Evolutionary conservation across 148 eudicot genomes (phyloP), one percentile per base, ranked within the genome.

Genomic region (Fallopia convolvulus): DNA sequence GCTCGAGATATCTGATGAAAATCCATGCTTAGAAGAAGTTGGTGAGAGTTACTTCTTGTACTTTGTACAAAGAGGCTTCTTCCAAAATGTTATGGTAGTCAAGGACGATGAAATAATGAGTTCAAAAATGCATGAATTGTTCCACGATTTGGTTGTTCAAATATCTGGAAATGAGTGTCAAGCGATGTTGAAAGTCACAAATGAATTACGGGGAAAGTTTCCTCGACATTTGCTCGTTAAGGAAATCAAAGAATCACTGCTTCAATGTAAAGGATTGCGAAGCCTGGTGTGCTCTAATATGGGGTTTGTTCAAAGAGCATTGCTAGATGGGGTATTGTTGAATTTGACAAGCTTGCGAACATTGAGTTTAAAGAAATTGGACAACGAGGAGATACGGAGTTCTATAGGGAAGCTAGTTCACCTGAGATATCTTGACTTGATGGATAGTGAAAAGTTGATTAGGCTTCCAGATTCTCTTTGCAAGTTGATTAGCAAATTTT

Each of bases 391-490:
- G 39, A 52, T 83, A 8, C 77, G 77, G 7, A 65, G 73, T 2
- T 78, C 79, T 4, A 71, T 81, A 8, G 81, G 86, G 4, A 65
- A 50, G 14, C 74, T 83, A 9, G 53, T 78, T 13, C 83, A 75
- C 58, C 26, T 83, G 23, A 52, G 83, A 41, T 83, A 80, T 75
- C 77, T 81, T 68, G 77, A 80, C 39, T 78, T 83, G 63, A 80
- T 78, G 23, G 1, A 70, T 17, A 60, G 76, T 36, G 5, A 53
- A 5, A 3, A 0, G 15, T 40, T 83, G n/a, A 49, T 49, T n/a
- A 61, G 1, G 44, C 75, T 83, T 7, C 83, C 86, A 7, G 44
- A 32, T 1, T 61, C 83, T 15, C 6, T 78, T 0, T 33, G 36
- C 42, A 53, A 72, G 23, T 49, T 83, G 23, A 74, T 72, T 48